Conservation (phyloP, 768 basidiomycete species). For the Jaapia argillacea region DNA sequence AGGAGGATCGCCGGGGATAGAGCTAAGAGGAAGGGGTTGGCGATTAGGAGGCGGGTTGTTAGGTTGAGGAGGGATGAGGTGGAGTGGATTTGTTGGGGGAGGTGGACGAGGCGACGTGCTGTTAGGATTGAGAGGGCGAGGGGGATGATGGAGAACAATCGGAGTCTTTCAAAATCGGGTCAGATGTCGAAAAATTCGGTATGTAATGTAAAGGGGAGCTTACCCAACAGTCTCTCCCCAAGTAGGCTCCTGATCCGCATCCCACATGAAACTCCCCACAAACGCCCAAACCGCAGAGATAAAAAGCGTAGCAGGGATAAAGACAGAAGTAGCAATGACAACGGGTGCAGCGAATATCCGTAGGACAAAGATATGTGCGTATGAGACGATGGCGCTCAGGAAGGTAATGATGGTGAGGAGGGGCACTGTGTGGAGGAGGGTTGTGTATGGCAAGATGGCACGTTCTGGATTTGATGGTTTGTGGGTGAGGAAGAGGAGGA, state of each 20-base stretch:
- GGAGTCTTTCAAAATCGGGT: conserved; percentile 51
- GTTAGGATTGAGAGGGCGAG: conserved; percentile 61
- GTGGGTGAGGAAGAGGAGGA: conserved; percentile 51
- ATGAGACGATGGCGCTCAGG: conserved; percentile 60
- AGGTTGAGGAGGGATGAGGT: conserved; percentile 49
- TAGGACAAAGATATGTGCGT: conserved; percentile 65
- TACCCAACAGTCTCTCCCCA: conserved; percentile 81
- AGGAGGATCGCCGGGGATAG: conserved; percentile 70
- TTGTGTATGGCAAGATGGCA: conserved; percentile 48
- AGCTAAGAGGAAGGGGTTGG: conserved; percentile 65
- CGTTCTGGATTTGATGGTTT: conserved; percentile 24
- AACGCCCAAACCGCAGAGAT: conserved; percentile 77
- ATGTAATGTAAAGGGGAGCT: conserved; percentile 17
- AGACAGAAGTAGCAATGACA: conserved; percentile 66
- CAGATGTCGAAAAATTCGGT: conserved; percentile 2
- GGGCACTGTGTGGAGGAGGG: conserved; percentile 69
- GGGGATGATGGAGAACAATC: conserved; percentile 71
- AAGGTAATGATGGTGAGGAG: conserved; percentile 65
- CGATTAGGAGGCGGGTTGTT: conserved; percentile 58
- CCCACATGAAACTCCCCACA: conserved; percentile 66
- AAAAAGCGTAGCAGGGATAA: conserved; percentile 64
- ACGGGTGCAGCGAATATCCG: conserved; percentile 79
- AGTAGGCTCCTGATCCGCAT: conserved; percentile 43
- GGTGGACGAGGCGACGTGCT: conserved; percentile 56
- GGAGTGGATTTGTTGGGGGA: conserved; percentile 63